Conservation (phyloP, 352 stramenopile species). For the Pseudoperonospora humuli region DNA sequence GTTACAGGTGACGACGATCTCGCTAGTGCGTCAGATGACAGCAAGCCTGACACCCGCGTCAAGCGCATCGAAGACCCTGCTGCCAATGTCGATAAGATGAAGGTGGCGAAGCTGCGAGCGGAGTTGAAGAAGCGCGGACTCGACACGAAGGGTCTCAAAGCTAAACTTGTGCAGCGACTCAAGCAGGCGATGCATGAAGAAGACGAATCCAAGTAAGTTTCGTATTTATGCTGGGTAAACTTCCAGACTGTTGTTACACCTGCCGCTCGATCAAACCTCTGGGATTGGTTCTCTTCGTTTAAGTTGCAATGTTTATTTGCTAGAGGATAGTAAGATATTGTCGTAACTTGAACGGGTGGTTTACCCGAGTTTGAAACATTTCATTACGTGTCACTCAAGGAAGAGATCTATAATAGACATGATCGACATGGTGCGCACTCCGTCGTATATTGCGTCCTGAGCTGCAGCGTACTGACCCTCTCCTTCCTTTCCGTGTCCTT, state of each 20-base stretch:
- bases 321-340: too few species aligned
- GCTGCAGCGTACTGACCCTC: too few species aligned
- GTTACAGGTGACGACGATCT: not conserved
- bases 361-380: too few species aligned
- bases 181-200: constrained; percentile 36
- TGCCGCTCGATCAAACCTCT: too few species aligned
- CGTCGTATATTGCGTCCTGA: too few species aligned
- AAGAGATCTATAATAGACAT: too few species aligned
- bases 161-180: constrained; percentile 49
- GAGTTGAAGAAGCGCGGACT: constrained; percentile 65
- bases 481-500: not conserved
- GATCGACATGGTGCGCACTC: too few species aligned
- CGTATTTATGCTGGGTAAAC: constrained; percentile 28
- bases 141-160: constrained; percentile 67
- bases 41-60: not conserved
- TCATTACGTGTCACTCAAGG: too few species aligned
- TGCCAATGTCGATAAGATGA: constrained; percentile 39
- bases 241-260: not conserved
- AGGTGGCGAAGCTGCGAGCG: constrained; percentile 51
- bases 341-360: too few species aligned
- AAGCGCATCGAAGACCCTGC: constrained; percentile 7
- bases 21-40: not conserved
- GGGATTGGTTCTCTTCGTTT: too few species aligned
- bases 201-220: constrained; percentile 28
- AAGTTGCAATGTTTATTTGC: too few species aligned